Base-by-base conservation (phyloP, 1,284 basidiomycete genomes). In the Mixia osmundae region DNA sequence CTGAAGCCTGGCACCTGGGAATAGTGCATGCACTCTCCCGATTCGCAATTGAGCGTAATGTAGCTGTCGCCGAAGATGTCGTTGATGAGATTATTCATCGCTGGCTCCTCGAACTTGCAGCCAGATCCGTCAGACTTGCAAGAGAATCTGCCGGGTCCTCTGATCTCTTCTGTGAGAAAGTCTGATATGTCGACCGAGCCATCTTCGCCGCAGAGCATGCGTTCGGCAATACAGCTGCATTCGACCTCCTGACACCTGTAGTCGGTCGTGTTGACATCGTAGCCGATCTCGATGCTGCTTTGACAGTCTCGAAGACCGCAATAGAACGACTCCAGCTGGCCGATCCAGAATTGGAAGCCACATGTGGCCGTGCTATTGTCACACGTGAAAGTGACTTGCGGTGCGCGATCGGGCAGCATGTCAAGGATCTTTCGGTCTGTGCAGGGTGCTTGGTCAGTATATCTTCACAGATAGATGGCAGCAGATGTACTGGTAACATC, bases 311-410 rank as follows among this genome's bases (percentile, higher is more conserved):
- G 65, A 28, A 97, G 64, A 10, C 70, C 69, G 57, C 89, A 97
- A 57, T 94, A 95, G 59, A 97, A 95, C 1, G 80, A 87, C 54
- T 97, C 87, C 38, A 80, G 67, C 46, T 75, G 66, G 6, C 77
- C 82, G 5, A 85, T 82, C 87, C 87, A 97, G 62, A 97, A 97
- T 57, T 95, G 83, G 64, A 94, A 94, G 27, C 71, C 68, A 53
- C 85, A 94, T 2, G 69, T 67, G n/a, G 58, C 58, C 23, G 57
- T 64, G 41, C 73, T 15, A 0, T 54, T 54, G 34, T 56, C 69
- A 57, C 85, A 94, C 45, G 74, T 75, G 57, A 97, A 95, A 0
- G 89, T 94, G 4, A 94, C 85, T 54, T 94, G 83, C 0, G 89
- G 83, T 20, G 75, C 75, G 19, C 83, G 68, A 39, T 68, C 75